These are phyloP conservation scores for Parsonsia alboflavescens DNA, from an alignment of 257 asterid species.

Conservation along the genomic window DNA sequence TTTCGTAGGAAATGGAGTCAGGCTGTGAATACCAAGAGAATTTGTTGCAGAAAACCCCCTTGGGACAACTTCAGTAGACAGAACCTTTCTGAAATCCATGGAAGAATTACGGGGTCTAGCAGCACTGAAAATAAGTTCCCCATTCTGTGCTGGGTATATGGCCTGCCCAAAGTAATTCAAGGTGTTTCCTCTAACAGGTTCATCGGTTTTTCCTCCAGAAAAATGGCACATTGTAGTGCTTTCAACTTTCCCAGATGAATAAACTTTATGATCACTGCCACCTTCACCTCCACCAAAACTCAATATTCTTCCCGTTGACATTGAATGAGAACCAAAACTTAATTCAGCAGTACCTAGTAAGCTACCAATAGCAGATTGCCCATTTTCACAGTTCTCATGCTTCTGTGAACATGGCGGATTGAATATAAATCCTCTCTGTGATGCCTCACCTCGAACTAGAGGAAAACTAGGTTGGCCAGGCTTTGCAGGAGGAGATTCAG, in stretches of 20 bases:
- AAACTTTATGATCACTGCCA: slow-evolving; percentile 21
- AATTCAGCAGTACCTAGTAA: slow-evolving; percentile 26
- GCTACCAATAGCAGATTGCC: slow-evolving; percentile 16
- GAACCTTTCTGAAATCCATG: slow-evolving; percentile 19
- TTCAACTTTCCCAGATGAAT: slow-evolving; percentile 29
- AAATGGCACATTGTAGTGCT: slow-evolving; percentile 19
- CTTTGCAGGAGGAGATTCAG: slow-evolving; percentile 22
- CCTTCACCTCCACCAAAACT: slow-evolving; percentile 25
- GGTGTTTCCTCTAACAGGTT: slow-evolving; percentile 27
- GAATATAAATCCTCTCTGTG: slow-evolving; percentile 18
- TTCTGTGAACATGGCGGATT: slow-evolving; percentile 19
- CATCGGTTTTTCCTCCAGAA: slow-evolving; percentile 21
- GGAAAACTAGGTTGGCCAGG: slow-evolving; percentile 30
- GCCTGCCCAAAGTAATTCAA: slow-evolving; percentile 26
- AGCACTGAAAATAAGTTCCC: slow-evolving; percentile 19
- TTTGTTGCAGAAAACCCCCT: slow-evolving; percentile 24
- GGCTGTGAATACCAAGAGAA: slow-evolving; percentile 24
- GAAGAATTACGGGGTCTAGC: slow-evolving; percentile 23
- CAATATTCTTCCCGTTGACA: slow-evolving; percentile 22
- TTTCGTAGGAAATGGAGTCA: slow-evolving; percentile 22
- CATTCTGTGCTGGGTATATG: slow-evolving; percentile 22
- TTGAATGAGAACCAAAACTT: slow-evolving; percentile 24
- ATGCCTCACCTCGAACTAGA: slow-evolving; percentile 20
- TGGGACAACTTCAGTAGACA: slow-evolving; percentile 13
- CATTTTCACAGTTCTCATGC: slow-evolving; percentile 23